Evolutionary conservation across 257 asterid species (phyloP).

Genomic region (Solanum clarkiae): DNA sequence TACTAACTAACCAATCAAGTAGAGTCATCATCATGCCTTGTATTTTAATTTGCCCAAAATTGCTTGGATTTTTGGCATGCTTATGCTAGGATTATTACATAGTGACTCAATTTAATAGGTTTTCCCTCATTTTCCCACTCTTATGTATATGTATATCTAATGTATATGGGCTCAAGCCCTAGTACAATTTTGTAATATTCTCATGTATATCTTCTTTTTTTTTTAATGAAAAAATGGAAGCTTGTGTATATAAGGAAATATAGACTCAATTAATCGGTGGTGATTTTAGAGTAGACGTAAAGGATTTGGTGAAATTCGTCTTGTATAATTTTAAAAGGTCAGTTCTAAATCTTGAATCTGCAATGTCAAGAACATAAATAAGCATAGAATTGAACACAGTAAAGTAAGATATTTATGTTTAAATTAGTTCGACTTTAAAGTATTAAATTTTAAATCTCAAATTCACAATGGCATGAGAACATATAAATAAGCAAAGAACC

Average conservation of each 20-base stretch:
- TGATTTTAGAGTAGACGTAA: not conserved
- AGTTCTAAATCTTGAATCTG: not conserved
- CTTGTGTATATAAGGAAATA: not conserved
- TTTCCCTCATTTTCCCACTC: not conserved
- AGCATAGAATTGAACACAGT: not conserved
- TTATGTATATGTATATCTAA: conserved; percentile 3
- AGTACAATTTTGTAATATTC: conserved; percentile 14
- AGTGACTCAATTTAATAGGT: conserved; percentile 1
- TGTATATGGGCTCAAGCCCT: conserved; percentile 10
- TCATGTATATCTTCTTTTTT: not conserved
- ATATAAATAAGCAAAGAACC: not conserved
- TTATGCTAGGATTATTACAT: conserved; percentile 15
- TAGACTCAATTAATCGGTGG: not conserved
- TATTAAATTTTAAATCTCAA: not conserved
- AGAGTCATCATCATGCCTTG: conserved; percentile 7
- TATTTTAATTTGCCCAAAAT: not conserved
- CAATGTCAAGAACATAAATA: not conserved
- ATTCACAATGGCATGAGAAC: not conserved
- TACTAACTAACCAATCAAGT: conserved; percentile 1
- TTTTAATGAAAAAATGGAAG: not conserved
- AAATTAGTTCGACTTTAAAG: not conserved
- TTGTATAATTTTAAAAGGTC: not conserved
- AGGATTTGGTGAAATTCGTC: not conserved
- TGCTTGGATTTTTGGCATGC: conserved; percentile 14
- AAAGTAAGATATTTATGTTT: not conserved